These are phyloP conservation scores for Claviceps citrina DNA, from an alignment of 2,329 filamentous ascomycete species.

Conservation along the genomic window DNA sequence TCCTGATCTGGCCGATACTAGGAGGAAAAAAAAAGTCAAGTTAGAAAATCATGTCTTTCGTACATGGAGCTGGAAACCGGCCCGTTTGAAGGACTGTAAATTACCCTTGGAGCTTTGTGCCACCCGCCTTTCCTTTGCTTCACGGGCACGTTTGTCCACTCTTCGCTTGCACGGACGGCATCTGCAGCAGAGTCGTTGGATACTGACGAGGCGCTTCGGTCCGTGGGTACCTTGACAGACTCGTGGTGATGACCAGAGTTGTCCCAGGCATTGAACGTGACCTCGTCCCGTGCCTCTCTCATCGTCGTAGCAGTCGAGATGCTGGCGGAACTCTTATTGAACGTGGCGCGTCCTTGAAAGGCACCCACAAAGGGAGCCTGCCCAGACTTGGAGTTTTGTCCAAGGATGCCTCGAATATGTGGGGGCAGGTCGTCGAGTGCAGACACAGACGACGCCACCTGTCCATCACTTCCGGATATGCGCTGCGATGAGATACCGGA, in stretches of 20 bases:
- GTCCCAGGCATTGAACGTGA: conserved; percentile 19
- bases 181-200: not conserved
- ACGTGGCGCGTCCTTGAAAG: not conserved
- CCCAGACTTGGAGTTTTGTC: not conserved
- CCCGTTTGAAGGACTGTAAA: not conserved
- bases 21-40: no score
- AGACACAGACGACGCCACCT: not conserved
- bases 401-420: not conserved
- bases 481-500: not conserved
- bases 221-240: conserved; percentile 12
- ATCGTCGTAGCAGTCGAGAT: conserved; percentile 19
- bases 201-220: conserved; percentile 6
- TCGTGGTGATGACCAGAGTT: conserved; percentile 11
- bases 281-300: conserved; percentile 7
- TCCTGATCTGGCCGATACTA: not conserved
- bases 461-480: not conserved
- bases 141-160: not conserved
- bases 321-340: conserved; percentile 4
- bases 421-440: not conserved
- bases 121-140: conserved; percentile 10
- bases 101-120: conserved; percentile 9
- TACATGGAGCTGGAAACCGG: not conserved
- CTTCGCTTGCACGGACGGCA: not conserved
- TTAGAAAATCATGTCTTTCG: not conserved
- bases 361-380: not conserved